A percentile compares a stretch with the other conserved stretches of the same genome.
phyloP scores from a whole-genome alignment of 768 basidiomycete species.

The Podaxis mareebaensis region DNA sequence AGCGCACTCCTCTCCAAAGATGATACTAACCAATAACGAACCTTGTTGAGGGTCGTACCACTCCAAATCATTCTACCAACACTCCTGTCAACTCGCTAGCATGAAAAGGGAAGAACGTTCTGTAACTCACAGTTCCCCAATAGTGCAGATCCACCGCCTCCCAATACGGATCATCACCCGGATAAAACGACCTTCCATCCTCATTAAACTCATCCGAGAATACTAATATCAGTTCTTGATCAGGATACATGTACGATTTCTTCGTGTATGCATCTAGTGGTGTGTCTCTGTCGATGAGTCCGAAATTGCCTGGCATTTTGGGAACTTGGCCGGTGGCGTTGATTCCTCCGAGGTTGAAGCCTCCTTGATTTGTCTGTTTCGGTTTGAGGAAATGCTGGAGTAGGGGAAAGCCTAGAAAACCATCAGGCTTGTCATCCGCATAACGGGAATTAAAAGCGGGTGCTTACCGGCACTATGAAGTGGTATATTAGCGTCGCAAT shows the following conservation, averaged over 20 bases:
- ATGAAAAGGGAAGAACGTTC: background rate
- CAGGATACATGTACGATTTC: slow-evolving; percentile 54
- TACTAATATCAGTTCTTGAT: slow-evolving; percentile 52
- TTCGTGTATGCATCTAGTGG: slow-evolving; percentile 54
- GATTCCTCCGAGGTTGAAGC: slow-evolving; percentile 72
- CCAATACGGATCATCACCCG: slow-evolving; percentile 70
- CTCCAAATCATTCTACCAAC: slow-evolving; percentile 57
- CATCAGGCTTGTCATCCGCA: too few species aligned
- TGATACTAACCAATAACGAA: slow-evolving; percentile 17
- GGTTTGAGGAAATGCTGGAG: slow-evolving; percentile 44
- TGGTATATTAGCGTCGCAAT: background rate
- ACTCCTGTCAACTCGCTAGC: background rate
- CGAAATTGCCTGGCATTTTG: slow-evolving; percentile 51
- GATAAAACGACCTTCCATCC: slow-evolving; percentile 70
- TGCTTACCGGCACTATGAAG: slow-evolving; percentile 38
- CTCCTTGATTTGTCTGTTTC: slow-evolving; percentile 44
- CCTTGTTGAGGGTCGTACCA: slow-evolving; percentile 73
- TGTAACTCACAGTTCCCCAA: slow-evolving; percentile 55
- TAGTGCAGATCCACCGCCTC: slow-evolving; percentile 66
- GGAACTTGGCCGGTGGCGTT: slow-evolving; percentile 73
- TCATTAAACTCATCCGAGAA: slow-evolving; percentile 84
- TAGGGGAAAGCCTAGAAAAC: slow-evolving; percentile 46
- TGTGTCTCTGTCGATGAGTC: slow-evolving; percentile 75
- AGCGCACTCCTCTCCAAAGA: background rate
- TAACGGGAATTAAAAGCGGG: too few species aligned